Base-by-base conservation (phyloP, 108 stramenopile genomes). In the Seminavis robusta region DNA sequence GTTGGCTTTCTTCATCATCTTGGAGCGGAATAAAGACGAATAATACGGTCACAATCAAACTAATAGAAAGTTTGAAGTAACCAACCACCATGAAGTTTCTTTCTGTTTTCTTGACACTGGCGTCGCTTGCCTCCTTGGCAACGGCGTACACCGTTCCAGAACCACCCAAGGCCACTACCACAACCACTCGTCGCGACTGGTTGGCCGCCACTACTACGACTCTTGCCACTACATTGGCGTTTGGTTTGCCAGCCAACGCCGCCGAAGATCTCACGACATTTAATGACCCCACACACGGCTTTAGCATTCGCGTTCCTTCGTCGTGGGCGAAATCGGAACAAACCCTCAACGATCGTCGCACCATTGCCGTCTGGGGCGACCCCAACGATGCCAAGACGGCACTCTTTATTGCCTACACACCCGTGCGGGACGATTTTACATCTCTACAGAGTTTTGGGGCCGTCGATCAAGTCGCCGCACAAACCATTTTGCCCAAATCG, bases 401-500 rank as follows among this genome's bases (percentile, higher is more conserved):
- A 1, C 27, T 85, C 21, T 84, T 85, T 41, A 61, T 94, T 25
- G 88, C 86, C 9, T 89, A 79, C 68, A 90, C 92, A 0, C 92
- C 92, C 17, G 68, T 89, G 8, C 65, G 87, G 17, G 80, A 81
- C 47, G 92, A 94, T 49, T 94, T 82, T 62, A 89, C 87, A 19
- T 67, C 73, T 2, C 54, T 94, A 0, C 52, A 64, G 2, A 76
- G 73, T 11, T 94, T 94, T 50, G 92, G 92, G 33, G 47, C 52
- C 17, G 81, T 83, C 4, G 85, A 84, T 56, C 54, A 81, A 38
- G 91, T 92, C 0, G 92, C 71, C 7, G 81, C 84, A 58, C 57
- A 72, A 31, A 89, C 88, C 6, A 94, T 94, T 40, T 46, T 94
- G 16, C 92, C 92, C 33, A 94, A 94, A 61, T 67, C 74, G 11